These are phyloP conservation scores for Kluyveromyces dobzhanskii DNA, from an alignment of 805 yeast genomes.

Conservation along the genomic window DNA sequence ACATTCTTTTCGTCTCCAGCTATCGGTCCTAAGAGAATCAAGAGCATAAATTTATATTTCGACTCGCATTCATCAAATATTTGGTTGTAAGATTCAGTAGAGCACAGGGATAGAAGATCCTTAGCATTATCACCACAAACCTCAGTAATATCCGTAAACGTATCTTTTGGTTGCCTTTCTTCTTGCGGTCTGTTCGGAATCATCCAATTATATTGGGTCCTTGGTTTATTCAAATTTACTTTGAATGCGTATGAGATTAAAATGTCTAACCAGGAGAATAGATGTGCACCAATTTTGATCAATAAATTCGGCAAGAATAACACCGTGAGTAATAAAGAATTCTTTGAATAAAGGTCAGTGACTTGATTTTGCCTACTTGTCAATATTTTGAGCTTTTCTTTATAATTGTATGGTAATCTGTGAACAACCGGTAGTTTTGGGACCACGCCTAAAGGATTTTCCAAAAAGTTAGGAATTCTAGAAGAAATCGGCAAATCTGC, in stretches of 20 bases:
- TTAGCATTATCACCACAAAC: constrained; percentile 5
- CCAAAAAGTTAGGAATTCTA: no score
- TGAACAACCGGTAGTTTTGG: constrained; percentile 29
- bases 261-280: constrained; percentile 16
- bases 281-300: constrained; percentile 14
- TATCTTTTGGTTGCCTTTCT: constrained; percentile 7
- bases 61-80: constrained; percentile 32
- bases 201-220: constrained; percentile 9
- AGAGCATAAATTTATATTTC: constrained; percentile 43
- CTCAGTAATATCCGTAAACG: constrained; percentile 18
- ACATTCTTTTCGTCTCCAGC: constrained; percentile 26
- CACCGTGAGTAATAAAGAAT: constrained; percentile 42
- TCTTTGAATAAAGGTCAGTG: constrained; percentile 8
- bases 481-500: no score
- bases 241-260: constrained; percentile 14
- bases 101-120: constrained; percentile 3
- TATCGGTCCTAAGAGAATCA: constrained; percentile 42
- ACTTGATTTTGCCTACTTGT: constrained; percentile 6
- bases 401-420: constrained; percentile 26
- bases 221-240: constrained; percentile 10
- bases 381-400: constrained; percentile 16
- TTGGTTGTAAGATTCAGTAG: constrained; percentile 33
- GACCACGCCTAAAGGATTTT: constrained; percentile 3
- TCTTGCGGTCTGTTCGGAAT: constrained; percentile 16
- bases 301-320: constrained; percentile 48